These are phyloP conservation scores for Litsea cubeba DNA, from an alignment of 164 flowering plant species.

Conservation along the genomic window DNA sequence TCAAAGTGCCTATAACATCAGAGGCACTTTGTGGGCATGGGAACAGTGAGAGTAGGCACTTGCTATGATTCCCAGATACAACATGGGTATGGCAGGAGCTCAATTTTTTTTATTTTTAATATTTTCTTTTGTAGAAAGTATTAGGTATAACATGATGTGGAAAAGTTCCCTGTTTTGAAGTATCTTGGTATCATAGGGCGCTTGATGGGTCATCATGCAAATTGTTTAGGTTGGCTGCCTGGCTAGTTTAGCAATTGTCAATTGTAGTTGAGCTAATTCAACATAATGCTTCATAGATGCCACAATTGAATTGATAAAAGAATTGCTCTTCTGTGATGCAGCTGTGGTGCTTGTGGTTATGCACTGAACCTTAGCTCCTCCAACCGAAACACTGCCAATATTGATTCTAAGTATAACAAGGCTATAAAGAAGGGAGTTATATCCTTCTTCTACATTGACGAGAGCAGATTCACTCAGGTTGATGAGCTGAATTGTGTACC, in stretches of 20 bases:
- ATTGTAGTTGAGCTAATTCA: not conserved
- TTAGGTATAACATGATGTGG: no score
- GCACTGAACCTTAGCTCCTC: constrained; percentile 77
- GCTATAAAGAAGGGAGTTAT: constrained; percentile 73
- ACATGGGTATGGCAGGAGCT: no score
- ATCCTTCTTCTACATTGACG: constrained; percentile 70
- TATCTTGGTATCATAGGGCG: no score
- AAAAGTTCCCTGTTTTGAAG: no score
- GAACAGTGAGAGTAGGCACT: not conserved
- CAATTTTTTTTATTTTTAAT: no score
- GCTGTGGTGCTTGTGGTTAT: constrained; percentile 91
- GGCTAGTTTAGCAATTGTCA: not conserved
- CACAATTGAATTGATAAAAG: not conserved
- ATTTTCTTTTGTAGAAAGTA: no score
- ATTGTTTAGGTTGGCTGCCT: not conserved
- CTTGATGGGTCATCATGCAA: not conserved
- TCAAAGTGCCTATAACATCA: no score
- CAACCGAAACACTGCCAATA: constrained; percentile 62
- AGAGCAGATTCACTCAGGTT: constrained; percentile 76
- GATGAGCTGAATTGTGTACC: constrained; percentile 70
- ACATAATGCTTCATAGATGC: not conserved
- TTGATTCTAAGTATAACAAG: constrained; percentile 83
- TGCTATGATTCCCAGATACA: no score
- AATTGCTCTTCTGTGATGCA: constrained; percentile 31
- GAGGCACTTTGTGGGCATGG: no score